Conservation (phyloP, 108 stramenopile species). For the Cyclostephanos tholiformis region DNA sequence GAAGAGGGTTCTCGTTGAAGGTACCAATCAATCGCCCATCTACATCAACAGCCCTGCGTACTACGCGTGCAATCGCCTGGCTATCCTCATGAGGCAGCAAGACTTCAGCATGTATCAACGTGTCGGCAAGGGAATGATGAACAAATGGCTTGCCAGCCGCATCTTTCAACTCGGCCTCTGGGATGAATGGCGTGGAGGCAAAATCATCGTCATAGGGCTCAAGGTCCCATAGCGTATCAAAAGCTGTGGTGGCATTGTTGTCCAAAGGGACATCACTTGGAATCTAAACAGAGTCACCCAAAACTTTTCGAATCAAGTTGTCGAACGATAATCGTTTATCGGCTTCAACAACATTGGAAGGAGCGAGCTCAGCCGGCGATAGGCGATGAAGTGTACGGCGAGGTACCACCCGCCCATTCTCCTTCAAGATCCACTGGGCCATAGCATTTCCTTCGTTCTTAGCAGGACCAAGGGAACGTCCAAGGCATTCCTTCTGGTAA, state of each 20-base stretch:
- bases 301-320: neutral
- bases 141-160: constrained; percentile 10
- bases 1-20: no score
- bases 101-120: constrained; percentile 42
- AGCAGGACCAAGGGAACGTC: no score
- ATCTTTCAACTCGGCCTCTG: constrained; percentile 39
- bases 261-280: no score
- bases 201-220: neutral
- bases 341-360: no score
- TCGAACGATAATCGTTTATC: no score
- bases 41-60: constrained; percentile 15
- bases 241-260: no score
- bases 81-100: constrained; percentile 27
- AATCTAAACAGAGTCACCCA: no score
- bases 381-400: no score
- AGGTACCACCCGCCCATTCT: no score
- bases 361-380: no score
- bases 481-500: constrained; percentile 54
- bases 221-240: neutral
- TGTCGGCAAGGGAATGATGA: constrained; percentile 29
- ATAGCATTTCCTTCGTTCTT: no score
- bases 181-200: constrained; percentile 8
- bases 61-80: constrained; percentile 23
- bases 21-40: constrained; percentile 52
- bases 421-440: no score